Evolutionary conservation across 257 asterid species (phyloP).

Genomic region (Parsonsia alboflavescens): DNA sequence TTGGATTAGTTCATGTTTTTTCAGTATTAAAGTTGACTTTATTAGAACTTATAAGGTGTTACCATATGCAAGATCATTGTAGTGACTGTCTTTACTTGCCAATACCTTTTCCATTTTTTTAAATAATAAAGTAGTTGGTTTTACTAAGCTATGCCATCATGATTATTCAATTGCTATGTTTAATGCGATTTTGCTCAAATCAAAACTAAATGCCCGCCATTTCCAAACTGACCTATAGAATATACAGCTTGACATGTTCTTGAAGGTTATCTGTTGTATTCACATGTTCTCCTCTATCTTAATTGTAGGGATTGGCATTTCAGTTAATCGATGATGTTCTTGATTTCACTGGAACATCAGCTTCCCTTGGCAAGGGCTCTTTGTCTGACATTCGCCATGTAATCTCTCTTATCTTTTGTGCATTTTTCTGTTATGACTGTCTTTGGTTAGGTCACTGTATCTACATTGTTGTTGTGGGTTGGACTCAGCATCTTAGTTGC

Average conservation of each 20-base stretch:
- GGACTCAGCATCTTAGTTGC: neutral
- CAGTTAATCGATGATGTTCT: constrained; percentile 92
- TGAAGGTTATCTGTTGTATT: constrained; percentile 2
- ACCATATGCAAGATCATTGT: neutral
- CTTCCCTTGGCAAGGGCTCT: constrained; percentile 92
- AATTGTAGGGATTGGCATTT: constrained; percentile 84
- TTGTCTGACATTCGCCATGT: constrained; percentile 97
- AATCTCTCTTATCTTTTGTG: constrained; percentile 20
- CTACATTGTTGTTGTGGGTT: neutral
- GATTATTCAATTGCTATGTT: neutral
- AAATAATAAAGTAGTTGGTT: neutral
- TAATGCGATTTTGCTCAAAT: neutral
- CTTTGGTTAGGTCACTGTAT: neutral
- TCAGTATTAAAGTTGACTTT: neutral
- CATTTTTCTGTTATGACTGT: neutral
- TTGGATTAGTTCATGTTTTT: neutral
- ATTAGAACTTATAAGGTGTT: neutral
- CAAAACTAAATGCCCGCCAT: neutral
- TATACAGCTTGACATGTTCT: neutral
- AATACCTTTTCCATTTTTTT: neutral
- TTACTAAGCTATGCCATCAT: neutral
- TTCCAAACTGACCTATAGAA: neutral
- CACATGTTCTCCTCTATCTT: constrained; percentile 2
- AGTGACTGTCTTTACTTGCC: neutral
- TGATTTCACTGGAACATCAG: constrained; percentile 88